These are phyloP conservation scores for Debaryomyces coudertii DNA, from an alignment of 1,139 yeast species.

Conservation along the genomic window DNA sequence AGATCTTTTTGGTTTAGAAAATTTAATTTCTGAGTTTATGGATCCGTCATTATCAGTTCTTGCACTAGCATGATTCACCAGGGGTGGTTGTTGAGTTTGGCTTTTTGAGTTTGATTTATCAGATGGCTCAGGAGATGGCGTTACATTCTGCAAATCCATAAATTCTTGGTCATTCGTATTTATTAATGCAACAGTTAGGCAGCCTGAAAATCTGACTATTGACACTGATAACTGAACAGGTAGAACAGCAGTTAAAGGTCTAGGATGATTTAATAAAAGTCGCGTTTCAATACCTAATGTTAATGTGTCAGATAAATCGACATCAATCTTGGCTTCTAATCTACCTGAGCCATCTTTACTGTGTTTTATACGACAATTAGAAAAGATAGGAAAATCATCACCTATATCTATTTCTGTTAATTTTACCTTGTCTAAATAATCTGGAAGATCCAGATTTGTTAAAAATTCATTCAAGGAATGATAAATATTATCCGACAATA, in stretches of 20 bases:
- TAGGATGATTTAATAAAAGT: slow-evolving; percentile 80
- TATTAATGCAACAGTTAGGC: slow-evolving; percentile 77
- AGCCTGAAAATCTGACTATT: slow-evolving; percentile 90
- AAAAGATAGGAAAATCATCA: slow-evolving; percentile 91
- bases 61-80: slow-evolving; percentile 5
- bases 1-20: slow-evolving; percentile 9
- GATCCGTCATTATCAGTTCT: neutral
- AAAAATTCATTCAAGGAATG: slow-evolving; percentile 67
- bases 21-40: neutral
- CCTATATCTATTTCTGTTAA: slow-evolving; percentile 93
- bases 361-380: slow-evolving; percentile 84
- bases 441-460: slow-evolving; percentile 63
- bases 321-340: slow-evolving; percentile 90
- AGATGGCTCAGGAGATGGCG: slow-evolving; percentile 1
- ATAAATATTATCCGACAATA: slow-evolving; percentile 79
- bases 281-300: slow-evolving; percentile 89
- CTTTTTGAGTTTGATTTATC: neutral
- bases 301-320: slow-evolving; percentile 85
- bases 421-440: slow-evolving; percentile 73
- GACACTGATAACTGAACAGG: slow-evolving; percentile 87
- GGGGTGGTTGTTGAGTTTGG: slow-evolving; percentile 4
- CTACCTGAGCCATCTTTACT: slow-evolving; percentile 53
- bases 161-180: slow-evolving; percentile 50
- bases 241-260: slow-evolving; percentile 78
- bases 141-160: slow-evolving; percentile 14